These are phyloP conservation scores for Adiantum capillusveneris DNA, from an alignment of 75 land plant species.

Conservation along the genomic window DNA sequence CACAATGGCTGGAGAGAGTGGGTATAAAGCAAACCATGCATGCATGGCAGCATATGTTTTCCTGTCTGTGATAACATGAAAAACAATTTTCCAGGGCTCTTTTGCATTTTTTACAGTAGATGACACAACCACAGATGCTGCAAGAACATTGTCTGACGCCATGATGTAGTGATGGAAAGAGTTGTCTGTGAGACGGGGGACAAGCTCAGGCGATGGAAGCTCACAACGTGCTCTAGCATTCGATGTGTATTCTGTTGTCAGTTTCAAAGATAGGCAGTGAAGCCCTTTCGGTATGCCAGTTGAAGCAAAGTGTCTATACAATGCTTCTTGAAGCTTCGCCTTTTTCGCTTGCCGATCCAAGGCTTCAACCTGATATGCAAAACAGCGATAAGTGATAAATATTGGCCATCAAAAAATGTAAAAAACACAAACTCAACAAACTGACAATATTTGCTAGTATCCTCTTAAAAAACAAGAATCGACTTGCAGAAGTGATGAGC, in stretches of 20 bases:
- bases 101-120: slow-evolving; percentile 51
- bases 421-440: neutral
- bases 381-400: too few species aligned
- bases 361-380: slow-evolving; percentile 51
- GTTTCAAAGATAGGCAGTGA: slow-evolving; percentile 76
- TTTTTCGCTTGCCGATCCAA: slow-evolving; percentile 51
- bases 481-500: neutral
- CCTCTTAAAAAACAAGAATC: neutral
- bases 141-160: slow-evolving; percentile 77
- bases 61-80: slow-evolving; percentile 87
- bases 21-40: slow-evolving; percentile 88
- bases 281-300: slow-evolving; percentile 88
- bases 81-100: slow-evolving; percentile 48
- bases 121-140: slow-evolving; percentile 72
- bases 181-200: slow-evolving; percentile 63
- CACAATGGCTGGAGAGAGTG: slow-evolving; percentile 64
- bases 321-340: slow-evolving; percentile 74
- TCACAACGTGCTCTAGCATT: slow-evolving; percentile 84
- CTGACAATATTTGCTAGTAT: neutral
- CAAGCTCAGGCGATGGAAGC: slow-evolving; percentile 72
- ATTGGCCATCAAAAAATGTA: neutral
- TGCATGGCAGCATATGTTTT: slow-evolving; percentile 99
- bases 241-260: slow-evolving; percentile 92
- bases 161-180: slow-evolving; percentile 58
- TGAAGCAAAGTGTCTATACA: slow-evolving; percentile 88